Evolutionary conservation across 208 protist species (phyloP), one percentile per base, ranked within the genome.

Genomic region (Porcisia deanei): DNA sequence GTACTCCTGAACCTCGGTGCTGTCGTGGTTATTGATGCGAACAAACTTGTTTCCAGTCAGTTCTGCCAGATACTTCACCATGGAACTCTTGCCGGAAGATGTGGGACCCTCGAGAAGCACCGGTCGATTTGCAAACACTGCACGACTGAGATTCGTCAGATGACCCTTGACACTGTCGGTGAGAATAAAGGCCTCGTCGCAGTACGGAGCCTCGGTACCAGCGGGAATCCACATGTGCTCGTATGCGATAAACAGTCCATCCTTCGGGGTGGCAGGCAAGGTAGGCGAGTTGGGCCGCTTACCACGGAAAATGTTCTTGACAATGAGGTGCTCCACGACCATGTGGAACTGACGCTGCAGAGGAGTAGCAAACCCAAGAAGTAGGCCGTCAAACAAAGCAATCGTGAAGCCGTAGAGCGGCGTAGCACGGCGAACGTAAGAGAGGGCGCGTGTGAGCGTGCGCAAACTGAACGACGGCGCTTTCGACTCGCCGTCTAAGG

Each of bases 11-110:
- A 99, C 85, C 85, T 99, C 99, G 3, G 99, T 99, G 84, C 99
- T 99, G 85, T 99, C 99, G 86, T 99, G 99, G 92, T 99, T 99
- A 89, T 99, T 99, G 85, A 99, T 99, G 67, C 99, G 96, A 4
- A 99, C 96, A 85, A 99, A 99, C 20, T 87, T 90, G 87, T 99
- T 99, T 20, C 99, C 99, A 6, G 99, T 99, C 18, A 94, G 73
- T 63, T 94, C 86, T 2, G 99, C 99, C 20, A 99, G 86, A 85
- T 99, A 99, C 87, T 99, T 98, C 25, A 99, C 97, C 95, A 99
- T 99, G 8, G 91, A 98, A 39, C 99, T 99, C 88, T 99, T 99
- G 39, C 99, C 99, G 39, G 94, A 95, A 16, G 98, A 99, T 9
- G 99, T 99, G 0, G 98, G 98, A 22, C 99, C 99, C 80, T 99